These are phyloP conservation scores for Torulaspora indica DNA, from an alignment of 805 yeast genomes.

Conservation along the genomic window DNA sequence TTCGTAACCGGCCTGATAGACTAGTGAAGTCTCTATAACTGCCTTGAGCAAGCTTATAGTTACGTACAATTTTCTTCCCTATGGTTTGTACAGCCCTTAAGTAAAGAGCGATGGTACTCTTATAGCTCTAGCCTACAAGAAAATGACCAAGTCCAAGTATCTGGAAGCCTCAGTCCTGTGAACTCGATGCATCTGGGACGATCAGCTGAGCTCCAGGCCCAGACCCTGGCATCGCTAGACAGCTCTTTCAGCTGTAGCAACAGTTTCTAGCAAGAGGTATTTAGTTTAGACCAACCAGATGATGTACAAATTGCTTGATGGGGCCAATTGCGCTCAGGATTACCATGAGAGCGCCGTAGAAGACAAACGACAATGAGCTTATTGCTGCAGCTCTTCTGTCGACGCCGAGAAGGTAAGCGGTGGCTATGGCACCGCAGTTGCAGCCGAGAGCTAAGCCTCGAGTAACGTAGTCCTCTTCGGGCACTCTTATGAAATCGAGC, in stretches of 20 bases:
- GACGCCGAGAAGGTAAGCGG: slow-evolving; percentile 62
- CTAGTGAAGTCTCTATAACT: not conserved
- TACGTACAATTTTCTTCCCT: not conserved
- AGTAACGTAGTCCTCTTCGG: slow-evolving; percentile 63
- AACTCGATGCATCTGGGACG: not conserved
- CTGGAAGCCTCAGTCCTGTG: not conserved
- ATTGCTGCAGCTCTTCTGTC: slow-evolving; percentile 81
- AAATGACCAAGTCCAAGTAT: not conserved
- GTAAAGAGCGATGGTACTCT: not conserved
- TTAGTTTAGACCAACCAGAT: slow-evolving; percentile 42
- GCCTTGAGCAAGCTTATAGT: not conserved
- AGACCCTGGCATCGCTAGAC: not conserved
- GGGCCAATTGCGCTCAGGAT: slow-evolving; percentile 59
- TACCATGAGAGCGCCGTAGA: slow-evolving; percentile 71
- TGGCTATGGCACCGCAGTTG: slow-evolving; percentile 78
- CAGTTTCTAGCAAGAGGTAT: not conserved
- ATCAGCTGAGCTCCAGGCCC: not conserved
- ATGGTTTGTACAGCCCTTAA: slow-evolving; percentile 4
- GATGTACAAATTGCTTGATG: slow-evolving; percentile 43
- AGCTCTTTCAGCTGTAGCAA: not conserved
- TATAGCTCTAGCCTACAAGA: not conserved
- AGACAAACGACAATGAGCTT: slow-evolving; percentile 63
- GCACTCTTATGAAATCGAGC: slow-evolving; percentile 45
- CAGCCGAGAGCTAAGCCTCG: slow-evolving; percentile 73
- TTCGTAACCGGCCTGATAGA: not conserved